These are phyloP conservation scores for Cryphonectria nitschkei DNA, from an alignment of 2,329 filamentous ascomycete genomes.

Conservation along the genomic window DNA sequence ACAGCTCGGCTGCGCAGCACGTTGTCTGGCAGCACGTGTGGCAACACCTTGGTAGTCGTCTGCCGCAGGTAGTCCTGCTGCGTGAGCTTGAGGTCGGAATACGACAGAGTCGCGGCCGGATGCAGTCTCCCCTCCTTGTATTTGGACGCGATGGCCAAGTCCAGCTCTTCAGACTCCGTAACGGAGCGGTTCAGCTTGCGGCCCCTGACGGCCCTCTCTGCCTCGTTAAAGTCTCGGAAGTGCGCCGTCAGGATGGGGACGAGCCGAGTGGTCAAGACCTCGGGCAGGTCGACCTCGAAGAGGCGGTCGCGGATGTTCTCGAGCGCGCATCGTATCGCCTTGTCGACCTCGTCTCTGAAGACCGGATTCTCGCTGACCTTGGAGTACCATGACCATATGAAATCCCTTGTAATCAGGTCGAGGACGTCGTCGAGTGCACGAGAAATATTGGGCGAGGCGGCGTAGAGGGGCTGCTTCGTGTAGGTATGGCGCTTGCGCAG, in stretches of 20 bases:
- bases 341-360: constrained; percentile 88
- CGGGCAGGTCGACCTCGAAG: constrained; percentile 78
- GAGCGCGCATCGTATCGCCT: constrained; percentile 73
- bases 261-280: constrained; percentile 77
- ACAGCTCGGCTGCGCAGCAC: constrained; percentile 82
- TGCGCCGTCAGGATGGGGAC: constrained; percentile 89
- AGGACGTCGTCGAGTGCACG: constrained; percentile 80
- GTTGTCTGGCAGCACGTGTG: constrained; percentile 71
- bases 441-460: constrained; percentile 76
- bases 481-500: constrained; percentile 70
- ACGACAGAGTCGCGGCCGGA: constrained; percentile 79
- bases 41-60: constrained; percentile 72
- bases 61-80: constrained; percentile 89
- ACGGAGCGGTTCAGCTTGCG: constrained; percentile 86
- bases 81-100: constrained; percentile 79
- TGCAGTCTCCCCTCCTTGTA: constrained; percentile 89
- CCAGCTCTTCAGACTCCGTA: constrained; percentile 94
- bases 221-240: constrained; percentile 87
- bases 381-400: constrained; percentile 86
- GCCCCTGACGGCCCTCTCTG: constrained; percentile 84
- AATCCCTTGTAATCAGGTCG: constrained; percentile 77
- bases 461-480: constrained; percentile 70
- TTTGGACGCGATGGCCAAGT: constrained; percentile 92
- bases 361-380: constrained; percentile 79
- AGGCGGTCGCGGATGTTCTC: constrained; percentile 72